Evolutionary conservation across 768 basidiomycete genomes (phyloP).

Genomic region (Pholiota conissans): DNA sequence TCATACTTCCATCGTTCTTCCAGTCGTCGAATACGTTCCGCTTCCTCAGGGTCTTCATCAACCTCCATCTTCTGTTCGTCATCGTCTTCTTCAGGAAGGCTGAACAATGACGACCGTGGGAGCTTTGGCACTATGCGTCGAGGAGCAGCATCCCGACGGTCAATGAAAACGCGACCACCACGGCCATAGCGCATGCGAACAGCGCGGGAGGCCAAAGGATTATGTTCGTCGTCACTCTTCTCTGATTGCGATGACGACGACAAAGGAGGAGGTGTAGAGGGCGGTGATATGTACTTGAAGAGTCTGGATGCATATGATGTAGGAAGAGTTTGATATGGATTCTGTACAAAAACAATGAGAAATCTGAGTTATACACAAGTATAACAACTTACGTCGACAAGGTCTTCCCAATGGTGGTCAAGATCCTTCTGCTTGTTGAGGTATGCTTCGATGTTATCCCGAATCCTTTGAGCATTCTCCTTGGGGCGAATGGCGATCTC

Average conservation of each 20-base stretch:
- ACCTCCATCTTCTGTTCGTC: constrained; percentile 34
- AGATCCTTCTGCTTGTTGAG: constrained; percentile 65
- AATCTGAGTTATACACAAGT: not conserved
- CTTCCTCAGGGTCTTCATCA: constrained; percentile 39
- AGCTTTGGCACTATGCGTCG: constrained; percentile 21
- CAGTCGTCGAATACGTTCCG: constrained; percentile 33
- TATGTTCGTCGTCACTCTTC: constrained; percentile 26
- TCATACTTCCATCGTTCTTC: constrained; percentile 72
- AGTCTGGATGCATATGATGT: constrained; percentile 59
- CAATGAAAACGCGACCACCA: constrained; percentile 75
- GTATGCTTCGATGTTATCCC: constrained; percentile 60
- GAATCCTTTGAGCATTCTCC: constrained; percentile 63
- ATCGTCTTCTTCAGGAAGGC: constrained; percentile 18
- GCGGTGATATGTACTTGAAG: constrained; percentile 59
- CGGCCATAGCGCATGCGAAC: constrained; percentile 81
- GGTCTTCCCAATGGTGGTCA: constrained; percentile 86
- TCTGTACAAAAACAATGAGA: constrained; percentile 35
- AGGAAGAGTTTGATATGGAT: constrained; percentile 67
- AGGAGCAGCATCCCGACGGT: constrained; percentile 53
- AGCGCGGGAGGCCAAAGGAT: constrained; percentile 34
- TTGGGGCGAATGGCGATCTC: constrained; percentile 61
- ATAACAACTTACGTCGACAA: constrained; percentile 63
- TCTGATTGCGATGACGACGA: constrained; percentile 24
- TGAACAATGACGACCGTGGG: constrained; percentile 29
- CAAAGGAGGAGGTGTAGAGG: constrained; percentile 32